These are phyloP conservation scores for Paralagenidium karlingii DNA, from an alignment of 352 stramenopile genomes.

Conservation along the genomic window DNA sequence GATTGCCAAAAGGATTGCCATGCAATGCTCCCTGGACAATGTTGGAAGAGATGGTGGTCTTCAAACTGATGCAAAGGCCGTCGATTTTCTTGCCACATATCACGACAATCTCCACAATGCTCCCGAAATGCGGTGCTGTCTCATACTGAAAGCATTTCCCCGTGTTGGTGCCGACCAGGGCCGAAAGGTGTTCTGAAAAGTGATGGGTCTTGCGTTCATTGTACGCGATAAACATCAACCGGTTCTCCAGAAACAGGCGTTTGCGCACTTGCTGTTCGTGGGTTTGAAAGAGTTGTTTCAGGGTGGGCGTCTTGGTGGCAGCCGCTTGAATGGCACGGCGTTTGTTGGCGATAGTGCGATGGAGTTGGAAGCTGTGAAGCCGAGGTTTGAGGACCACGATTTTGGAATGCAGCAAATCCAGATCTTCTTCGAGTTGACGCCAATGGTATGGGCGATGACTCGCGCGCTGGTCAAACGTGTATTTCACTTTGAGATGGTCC, in stretches of 20 bases:
- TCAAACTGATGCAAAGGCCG: constrained; percentile 41
- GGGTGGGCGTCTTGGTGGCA: constrained; percentile 34
- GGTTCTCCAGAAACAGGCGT: constrained; percentile 50
- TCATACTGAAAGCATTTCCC: constrained; percentile 45
- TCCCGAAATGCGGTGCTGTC: constrained; percentile 43
- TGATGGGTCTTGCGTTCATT: constrained; percentile 52
- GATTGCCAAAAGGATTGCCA: constrained; percentile 56
- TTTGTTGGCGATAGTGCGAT: constrained; percentile 16
- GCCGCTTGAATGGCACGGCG: too few relatives aligned
- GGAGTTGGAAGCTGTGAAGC: constrained; percentile 4
- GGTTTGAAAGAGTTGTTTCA: constrained; percentile 58
- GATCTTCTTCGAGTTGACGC: constrained; percentile 9
- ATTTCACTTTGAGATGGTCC: constrained; percentile 15
- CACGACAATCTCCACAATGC: constrained; percentile 46
- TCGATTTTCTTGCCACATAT: constrained; percentile 68
- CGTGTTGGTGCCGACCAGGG: constrained; percentile 22
- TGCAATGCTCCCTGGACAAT: constrained; percentile 35
- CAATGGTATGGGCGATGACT: constrained; percentile 6
- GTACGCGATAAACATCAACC: constrained; percentile 61
- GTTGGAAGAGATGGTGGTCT: constrained; percentile 25
- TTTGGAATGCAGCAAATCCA: constrained; percentile 14
- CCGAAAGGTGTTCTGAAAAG: constrained; percentile 40
- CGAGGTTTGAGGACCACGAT: constrained; percentile 5
- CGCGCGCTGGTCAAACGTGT: constrained; percentile 7
- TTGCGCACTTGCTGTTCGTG: constrained; percentile 44